Evolutionary conservation across 2,329 filamentous ascomycete genomes (phyloP).

Genomic region (Aphanoascus verrucosus): DNA sequence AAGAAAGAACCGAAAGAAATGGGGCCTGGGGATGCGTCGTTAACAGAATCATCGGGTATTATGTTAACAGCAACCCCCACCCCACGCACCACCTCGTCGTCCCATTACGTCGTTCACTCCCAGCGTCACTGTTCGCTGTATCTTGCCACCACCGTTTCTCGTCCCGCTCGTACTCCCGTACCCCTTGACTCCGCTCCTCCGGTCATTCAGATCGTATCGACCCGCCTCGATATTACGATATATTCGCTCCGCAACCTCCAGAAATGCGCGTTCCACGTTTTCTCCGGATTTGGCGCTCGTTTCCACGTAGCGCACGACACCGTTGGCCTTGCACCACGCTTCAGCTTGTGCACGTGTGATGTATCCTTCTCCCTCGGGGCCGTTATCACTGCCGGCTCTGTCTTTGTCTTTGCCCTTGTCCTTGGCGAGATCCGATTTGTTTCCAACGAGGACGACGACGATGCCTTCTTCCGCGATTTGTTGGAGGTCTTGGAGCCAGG

Average conservation of each 20-base stretch:
- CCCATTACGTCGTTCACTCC: conserved; percentile 40
- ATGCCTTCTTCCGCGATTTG: conserved; percentile 95
- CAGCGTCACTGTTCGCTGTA: conserved; percentile 35
- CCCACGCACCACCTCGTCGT: conserved; percentile 29
- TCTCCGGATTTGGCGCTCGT: conserved; percentile 93
- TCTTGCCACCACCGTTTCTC: conserved; percentile 21
- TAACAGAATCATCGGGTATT: neutral
- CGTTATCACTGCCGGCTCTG: too few relatives aligned
- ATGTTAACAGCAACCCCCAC: conserved; percentile 29
- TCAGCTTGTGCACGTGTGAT: conserved; percentile 75
- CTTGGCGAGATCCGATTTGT: conserved; percentile 69
- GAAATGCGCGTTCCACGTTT: conserved; percentile 84
- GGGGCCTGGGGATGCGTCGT: neutral
- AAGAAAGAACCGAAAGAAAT: neutral
- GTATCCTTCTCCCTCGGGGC: conserved; percentile 40
- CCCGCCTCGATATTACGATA: conserved; percentile 94
- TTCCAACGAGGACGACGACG: conserved; percentile 86
- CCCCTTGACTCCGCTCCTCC: conserved; percentile 79
- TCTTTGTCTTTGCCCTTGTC: conserved; percentile 26
- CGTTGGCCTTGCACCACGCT: conserved; percentile 77
- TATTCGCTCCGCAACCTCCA: conserved; percentile 88
- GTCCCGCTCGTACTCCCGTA: conserved; percentile 34
- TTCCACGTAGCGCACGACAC: conserved; percentile 87
- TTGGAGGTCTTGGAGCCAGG: conserved; percentile 87
- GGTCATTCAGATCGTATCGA: conserved; percentile 86